phyloP scores from a whole-genome alignment of 768 basidiomycete species.

The Russula sp. region DNA sequence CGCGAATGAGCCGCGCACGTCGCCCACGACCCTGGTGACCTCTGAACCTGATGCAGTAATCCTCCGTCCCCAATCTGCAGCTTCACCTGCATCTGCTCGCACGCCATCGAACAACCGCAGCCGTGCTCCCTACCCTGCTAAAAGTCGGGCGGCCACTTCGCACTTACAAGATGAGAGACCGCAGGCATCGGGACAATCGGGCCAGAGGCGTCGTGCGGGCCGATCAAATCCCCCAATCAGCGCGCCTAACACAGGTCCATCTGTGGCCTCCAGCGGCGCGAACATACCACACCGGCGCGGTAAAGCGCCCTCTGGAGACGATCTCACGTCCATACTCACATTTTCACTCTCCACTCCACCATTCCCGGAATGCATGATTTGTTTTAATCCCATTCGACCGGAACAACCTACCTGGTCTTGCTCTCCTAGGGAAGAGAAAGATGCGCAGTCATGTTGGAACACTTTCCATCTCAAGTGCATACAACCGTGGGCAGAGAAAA shows the following conservation, averaged over 20 bases:
- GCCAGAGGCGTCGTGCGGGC: conserved; percentile 2
- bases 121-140: background rate
- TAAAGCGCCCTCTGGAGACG: conserved; percentile 35
- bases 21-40: background rate
- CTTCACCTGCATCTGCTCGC: background rate
- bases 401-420: conserved; percentile 86
- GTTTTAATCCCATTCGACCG: conserved; percentile 73
- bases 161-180: background rate
- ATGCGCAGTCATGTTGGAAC: conserved; percentile 73
- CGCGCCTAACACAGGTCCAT: background rate
- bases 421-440: conserved; percentile 37
- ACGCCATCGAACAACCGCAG: background rate
- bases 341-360: conserved; percentile 60
- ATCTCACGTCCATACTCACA: conserved; percentile 69
- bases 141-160: background rate
- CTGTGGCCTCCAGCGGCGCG: background rate
- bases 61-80: background rate
- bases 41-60: background rate
- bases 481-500: conserved; percentile 78
- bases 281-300: conserved; percentile 2
- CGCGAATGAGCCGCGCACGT: background rate
- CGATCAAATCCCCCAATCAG: conserved; percentile 12
- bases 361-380: conserved; percentile 75
- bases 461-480: conserved; percentile 91
- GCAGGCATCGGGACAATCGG: background rate